These are phyloP conservation scores for Paramecium pentaurelia DNA, from an alignment of 73 alveolate genomes.

Conservation along the genomic window DNA sequence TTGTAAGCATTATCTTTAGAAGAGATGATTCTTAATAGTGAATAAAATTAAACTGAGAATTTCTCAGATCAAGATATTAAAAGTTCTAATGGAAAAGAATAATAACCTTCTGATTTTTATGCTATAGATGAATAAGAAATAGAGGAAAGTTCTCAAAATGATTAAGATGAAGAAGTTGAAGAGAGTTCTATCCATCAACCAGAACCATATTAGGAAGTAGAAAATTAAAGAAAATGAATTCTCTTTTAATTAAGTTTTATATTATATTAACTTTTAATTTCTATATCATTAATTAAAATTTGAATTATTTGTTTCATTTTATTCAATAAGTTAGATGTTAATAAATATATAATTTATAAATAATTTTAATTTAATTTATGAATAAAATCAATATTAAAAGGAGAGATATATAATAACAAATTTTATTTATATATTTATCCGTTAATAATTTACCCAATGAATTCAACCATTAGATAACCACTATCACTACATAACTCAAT, in stretches of 20 bases:
- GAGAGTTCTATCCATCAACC: neutral
- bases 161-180: neutral
- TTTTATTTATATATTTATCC: conserved; percentile 10
- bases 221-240: neutral
- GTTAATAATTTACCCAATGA: neutral
- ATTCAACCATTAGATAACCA: conserved; percentile 9
- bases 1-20: neutral
- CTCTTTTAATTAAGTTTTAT: no score
- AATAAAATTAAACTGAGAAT: neutral
- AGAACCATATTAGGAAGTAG: neutral
- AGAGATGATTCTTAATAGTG: neutral
- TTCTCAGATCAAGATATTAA: neutral
- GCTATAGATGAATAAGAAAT: neutral
- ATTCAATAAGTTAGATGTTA: no score
- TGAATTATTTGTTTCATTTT: no score
- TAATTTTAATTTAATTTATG: neutral
- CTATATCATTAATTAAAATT: no score
- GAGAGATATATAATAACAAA: neutral
- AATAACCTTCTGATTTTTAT: neutral
- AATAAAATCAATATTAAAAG: neutral
- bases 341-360: no score
- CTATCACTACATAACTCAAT: neutral
- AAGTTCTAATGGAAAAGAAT: neutral
- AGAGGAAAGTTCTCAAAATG: neutral
- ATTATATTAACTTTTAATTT: no score